Conservation (phyloP, 1,284 basidiomycete genomes). For the Ceratobasidium sp. region DNA sequence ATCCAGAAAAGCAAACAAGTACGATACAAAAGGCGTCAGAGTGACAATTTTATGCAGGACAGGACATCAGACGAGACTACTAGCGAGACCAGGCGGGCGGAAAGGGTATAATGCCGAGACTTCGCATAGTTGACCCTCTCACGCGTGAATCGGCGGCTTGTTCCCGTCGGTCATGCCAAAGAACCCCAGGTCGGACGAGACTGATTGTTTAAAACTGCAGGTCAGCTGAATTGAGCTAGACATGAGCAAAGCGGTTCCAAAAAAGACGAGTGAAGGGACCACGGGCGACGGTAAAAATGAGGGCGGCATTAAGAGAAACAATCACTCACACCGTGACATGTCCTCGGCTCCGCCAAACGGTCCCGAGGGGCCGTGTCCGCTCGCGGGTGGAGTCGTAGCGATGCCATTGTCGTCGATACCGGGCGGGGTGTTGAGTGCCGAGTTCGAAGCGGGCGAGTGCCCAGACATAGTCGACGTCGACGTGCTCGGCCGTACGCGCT, state of each 20-base stretch:
- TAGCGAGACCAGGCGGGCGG: conserved; percentile 17
- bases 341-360: conserved; percentile 35
- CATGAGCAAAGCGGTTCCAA: conserved; percentile 31
- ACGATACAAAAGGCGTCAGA: conserved; percentile 25
- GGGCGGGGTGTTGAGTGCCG: conserved; percentile 81
- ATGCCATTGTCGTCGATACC: conserved; percentile 54
- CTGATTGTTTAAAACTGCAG: conserved; percentile 55
- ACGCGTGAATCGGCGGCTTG: conserved; percentile 30
- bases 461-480: conserved; percentile 73
- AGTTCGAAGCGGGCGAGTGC: conserved; percentile 63
- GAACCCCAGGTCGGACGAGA: conserved; percentile 82
- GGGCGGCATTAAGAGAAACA: conserved; percentile 28
- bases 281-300: conserved; percentile 40
- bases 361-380: conserved; percentile 58
- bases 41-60: conserved; percentile 14
- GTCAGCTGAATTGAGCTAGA: conserved; percentile 42
- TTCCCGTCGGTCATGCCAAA: conserved; percentile 50
- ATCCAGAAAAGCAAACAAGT: conserved; percentile 30
- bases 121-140: conserved; percentile 9
- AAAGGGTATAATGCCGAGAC: conserved; percentile 28
- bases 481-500: conserved; percentile 68
- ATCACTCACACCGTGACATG: conserved; percentile 40
- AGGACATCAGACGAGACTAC: neutral
- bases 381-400: conserved; percentile 63
- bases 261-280: conserved; percentile 26